Conservation (phyloP, 805 yeast species). For the Tetrapisispora pingtungensis region DNA sequence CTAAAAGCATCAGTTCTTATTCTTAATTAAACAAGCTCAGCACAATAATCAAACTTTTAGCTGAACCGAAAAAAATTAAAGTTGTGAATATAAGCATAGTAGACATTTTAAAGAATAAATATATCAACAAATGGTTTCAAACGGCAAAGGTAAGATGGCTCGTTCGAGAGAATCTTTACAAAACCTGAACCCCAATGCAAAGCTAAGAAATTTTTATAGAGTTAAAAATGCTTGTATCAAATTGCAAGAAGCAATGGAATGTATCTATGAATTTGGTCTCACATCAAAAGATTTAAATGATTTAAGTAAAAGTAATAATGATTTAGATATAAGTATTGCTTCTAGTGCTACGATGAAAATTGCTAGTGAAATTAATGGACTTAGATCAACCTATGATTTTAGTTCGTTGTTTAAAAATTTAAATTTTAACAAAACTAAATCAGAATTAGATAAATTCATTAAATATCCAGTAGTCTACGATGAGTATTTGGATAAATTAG, state of each 20-base stretch:
- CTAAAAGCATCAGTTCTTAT: too few species aligned
- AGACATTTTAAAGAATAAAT: too few species aligned
- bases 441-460: constrained; percentile 8
- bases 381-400: not conserved
- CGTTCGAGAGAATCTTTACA: too few species aligned
- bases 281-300: constrained; percentile 4
- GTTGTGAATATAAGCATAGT: too few species aligned
- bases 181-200: not conserved
- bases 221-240: constrained; percentile 12
- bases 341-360: constrained; percentile 11
- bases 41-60: too few species aligned
- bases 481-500: constrained; percentile 13
- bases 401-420: constrained; percentile 4
- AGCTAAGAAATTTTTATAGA: constrained; percentile 11
- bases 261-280: constrained; percentile 8
- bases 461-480: constrained; percentile 15
- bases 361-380: not conserved
- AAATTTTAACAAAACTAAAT: constrained; percentile 5
- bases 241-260: constrained; percentile 9
- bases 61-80: too few species aligned
- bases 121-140: too few species aligned
- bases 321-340: constrained; percentile 8
- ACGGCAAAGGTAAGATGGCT: too few species aligned
- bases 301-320: constrained; percentile 1
- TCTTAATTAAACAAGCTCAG: too few species aligned